Evolutionary conservation across 352 stramenopile genomes (phyloP).

Genomic region (Globisporangium nagaii): DNA sequence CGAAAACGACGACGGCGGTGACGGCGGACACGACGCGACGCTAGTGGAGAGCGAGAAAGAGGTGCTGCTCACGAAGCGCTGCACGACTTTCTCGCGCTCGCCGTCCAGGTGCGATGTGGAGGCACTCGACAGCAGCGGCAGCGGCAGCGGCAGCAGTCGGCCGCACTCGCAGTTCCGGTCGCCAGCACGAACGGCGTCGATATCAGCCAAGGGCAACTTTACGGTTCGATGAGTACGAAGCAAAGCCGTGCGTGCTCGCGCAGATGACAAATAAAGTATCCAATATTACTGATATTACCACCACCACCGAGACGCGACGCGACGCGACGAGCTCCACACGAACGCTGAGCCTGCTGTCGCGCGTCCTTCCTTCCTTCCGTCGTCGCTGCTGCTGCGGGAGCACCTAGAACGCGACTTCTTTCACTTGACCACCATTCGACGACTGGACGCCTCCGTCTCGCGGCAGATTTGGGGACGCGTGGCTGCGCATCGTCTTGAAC

Average conservation of each 20-base stretch:
- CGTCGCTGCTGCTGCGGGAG: not conserved
- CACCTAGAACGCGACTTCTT: constrained; percentile 81
- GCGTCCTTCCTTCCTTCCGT: no score
- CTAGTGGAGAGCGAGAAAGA: constrained; percentile 13
- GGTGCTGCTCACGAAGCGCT: constrained; percentile 11
- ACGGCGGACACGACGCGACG: constrained; percentile 12
- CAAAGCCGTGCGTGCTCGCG: not conserved
- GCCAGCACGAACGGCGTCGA: constrained; percentile 3
- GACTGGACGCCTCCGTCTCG: not conserved
- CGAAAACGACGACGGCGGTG: constrained; percentile 1
- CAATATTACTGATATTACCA: constrained; percentile 9
- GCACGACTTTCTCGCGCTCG: constrained; percentile 18
- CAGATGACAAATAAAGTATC: constrained; percentile 11
- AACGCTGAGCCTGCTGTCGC: no score
- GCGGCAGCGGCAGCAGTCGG: no score
- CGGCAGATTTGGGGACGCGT: not conserved
- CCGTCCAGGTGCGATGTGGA: not conserved
- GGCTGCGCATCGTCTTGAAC: constrained; percentile 47
- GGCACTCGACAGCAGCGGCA: not conserved
- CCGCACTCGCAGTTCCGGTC: not conserved
- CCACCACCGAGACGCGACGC: not conserved
- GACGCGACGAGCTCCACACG: no score
- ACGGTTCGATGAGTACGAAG: constrained; percentile 4
- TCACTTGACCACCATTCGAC: constrained; percentile 24
- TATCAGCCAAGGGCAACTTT: constrained; percentile 1